Conservation (phyloP, 306 rosid species). For the Begonia loranthoides region DNA sequence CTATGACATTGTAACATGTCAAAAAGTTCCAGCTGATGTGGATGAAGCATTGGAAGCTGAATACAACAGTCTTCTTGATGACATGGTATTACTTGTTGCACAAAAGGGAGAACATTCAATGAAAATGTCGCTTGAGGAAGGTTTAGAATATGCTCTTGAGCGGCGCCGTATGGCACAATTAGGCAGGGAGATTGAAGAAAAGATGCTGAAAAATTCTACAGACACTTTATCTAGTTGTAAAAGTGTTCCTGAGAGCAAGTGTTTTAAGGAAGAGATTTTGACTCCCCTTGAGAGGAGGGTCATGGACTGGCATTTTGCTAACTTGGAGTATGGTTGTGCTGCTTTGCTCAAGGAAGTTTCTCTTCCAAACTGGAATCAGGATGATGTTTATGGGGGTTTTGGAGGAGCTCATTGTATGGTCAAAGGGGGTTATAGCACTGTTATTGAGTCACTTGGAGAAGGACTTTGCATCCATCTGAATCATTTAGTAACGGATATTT, state of each 20-base stretch:
- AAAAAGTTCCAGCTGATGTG: constrained; percentile 80
- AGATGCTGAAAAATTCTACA: constrained; percentile 19
- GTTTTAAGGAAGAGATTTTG: constrained; percentile 38
- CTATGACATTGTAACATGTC: constrained; percentile 64
- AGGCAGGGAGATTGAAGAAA: constrained; percentile 29
- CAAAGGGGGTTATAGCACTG: constrained; percentile 89
- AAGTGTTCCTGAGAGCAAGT: constrained; percentile 15
- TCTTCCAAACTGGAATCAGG: constrained; percentile 98
- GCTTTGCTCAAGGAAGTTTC: constrained; percentile 84
- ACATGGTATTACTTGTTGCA: constrained; percentile 73
- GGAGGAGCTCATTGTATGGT: constrained; percentile 99
- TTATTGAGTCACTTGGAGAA: constrained; percentile 85
- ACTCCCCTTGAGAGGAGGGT: constrained; percentile 93
- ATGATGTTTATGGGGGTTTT: constrained; percentile 97
- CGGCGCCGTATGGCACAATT: constrained; percentile 47
- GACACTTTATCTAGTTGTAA: constrained; percentile 21
- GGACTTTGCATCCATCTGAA: constrained; percentile 62
- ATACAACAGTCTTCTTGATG: constrained; percentile 95
- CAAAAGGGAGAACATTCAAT: constrained; percentile 74
- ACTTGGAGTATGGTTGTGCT: constrained; percentile 99
- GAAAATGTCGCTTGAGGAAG: constrained; percentile 95
- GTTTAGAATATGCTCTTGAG: constrained; percentile 84
- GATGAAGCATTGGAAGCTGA: constrained; percentile 96
- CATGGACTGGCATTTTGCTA: constrained; percentile 99
- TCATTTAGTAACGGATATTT: constrained; percentile 70